Evolutionary conservation across 2,329 filamentous ascomycete species (phyloP).

Genomic region (Trichoderma lentiforme): DNA sequence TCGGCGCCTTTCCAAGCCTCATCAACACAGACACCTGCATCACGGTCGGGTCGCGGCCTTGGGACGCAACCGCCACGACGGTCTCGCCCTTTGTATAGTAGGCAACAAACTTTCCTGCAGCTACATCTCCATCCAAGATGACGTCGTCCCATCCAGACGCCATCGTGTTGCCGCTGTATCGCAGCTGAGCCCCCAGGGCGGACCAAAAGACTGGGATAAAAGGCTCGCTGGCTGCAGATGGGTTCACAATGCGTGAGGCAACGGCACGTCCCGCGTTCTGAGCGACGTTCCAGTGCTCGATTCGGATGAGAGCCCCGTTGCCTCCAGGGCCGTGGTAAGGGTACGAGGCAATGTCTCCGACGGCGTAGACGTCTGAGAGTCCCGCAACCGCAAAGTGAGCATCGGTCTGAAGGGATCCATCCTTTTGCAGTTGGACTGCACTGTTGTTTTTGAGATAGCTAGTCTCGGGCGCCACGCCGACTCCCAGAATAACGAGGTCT

Average conservation of each 20-base stretch:
- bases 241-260: slow-evolving; percentile 71
- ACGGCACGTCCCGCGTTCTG: slow-evolving; percentile 85
- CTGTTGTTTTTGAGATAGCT: slow-evolving; percentile 74
- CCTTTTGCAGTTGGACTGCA: slow-evolving; percentile 67
- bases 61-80: slow-evolving; percentile 85
- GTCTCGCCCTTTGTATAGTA: slow-evolving; percentile 86
- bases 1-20: slow-evolving; percentile 75
- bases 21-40: slow-evolving; percentile 80
- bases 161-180: slow-evolving; percentile 85
- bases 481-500: slow-evolving; percentile 86
- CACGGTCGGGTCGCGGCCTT: slow-evolving; percentile 88
- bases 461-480: slow-evolving; percentile 84
- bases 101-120: slow-evolving; percentile 77
- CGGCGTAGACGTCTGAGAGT: slow-evolving; percentile 79
- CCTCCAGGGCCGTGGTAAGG: slow-evolving; percentile 90
- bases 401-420: slow-evolving; percentile 82
- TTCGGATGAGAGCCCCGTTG: slow-evolving; percentile 68
- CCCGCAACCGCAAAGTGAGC: slow-evolving; percentile 74
- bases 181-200: slow-evolving; percentile 79
- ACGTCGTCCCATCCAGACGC: slow-evolving; percentile 77
- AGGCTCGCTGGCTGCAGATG: slow-evolving; percentile 54
- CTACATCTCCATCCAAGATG: slow-evolving; percentile 72
- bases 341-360: slow-evolving; percentile 93
- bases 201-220: slow-evolving; percentile 99
- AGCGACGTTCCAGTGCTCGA: slow-evolving; percentile 98